Base-by-base conservation (phyloP, 495 filamentous ascomycete genomes). In the Trichocladium uniseriatum region DNA sequence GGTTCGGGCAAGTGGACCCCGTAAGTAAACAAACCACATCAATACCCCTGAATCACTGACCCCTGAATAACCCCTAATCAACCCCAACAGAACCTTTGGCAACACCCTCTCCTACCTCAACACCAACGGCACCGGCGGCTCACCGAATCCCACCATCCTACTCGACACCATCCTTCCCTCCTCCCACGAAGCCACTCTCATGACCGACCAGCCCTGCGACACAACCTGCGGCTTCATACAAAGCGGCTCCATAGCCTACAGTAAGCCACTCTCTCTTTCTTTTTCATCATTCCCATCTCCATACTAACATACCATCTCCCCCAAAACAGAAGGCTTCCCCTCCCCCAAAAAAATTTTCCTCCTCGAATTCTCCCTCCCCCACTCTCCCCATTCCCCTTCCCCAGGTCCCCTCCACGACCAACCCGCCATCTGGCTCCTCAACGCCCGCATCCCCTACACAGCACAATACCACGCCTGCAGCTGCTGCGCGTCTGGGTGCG, bases 81-180 rank as follows among this genome's bases (percentile, higher is more conserved):
- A 18, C 11, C 1, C 13, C 5, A 13, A 13, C 21, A 78, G 70
- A 45, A 67, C 65, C 6, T 86, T 80, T 58, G 84, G 85, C 43
- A 69, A 74, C 48, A 82, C 79, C 13, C 68, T 87, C 21, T 73
- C 79, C 1, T 87, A 83, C 60, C 61, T 74, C 16, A 73, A 75
- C 55, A 53, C 68, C 13, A 64, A 79, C 48, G 79, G 70, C 34
- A 72, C 62, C 27, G 65, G 54, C 24, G 75, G 75, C 16, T 69
- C 78, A 8, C 51, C 75, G 1, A 61, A 59, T 0, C 67, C 82
- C 3, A 61, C 78, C 47, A 62, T 75, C 18, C 65, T 86, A 13
- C 59, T 68, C 11, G 69, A 79, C 55, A 68, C 60, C 0, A 51
- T 65, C 6, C 54, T 86, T 7, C 63, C 68, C 2, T 83, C 82